phyloP scores from a whole-genome alignment of 2,329 filamentous ascomycete genomes.

The Aspergillus ochraceus region DNA sequence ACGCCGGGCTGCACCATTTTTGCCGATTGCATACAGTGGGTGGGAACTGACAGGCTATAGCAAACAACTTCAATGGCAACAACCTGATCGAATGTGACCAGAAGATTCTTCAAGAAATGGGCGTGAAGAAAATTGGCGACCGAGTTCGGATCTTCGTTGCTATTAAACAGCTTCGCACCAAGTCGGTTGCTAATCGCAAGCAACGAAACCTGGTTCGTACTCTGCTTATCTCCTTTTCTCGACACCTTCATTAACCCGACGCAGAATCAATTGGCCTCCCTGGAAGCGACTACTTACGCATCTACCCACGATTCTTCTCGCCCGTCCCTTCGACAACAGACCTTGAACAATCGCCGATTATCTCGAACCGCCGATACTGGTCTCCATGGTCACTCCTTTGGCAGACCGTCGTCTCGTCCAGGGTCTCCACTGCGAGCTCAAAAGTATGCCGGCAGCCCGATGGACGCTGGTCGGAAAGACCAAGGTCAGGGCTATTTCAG shows the following conservation, averaged over 20 bases:
- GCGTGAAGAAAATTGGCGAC: conserved; percentile 96
- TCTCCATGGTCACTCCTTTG: conserved; percentile 43
- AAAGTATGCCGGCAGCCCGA: conserved; percentile 63
- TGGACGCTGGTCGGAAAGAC: conserved; percentile 54
- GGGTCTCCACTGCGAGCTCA: conserved; percentile 67
- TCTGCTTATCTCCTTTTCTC: background rate
- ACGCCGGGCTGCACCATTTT: conserved; percentile 13
- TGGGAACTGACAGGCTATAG: conserved; percentile 36
- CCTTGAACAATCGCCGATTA: conserved; percentile 61
- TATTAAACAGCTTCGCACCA: conserved; percentile 79
- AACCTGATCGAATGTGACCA: conserved; percentile 97
- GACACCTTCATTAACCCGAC: conserved; percentile 16
- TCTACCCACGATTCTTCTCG: conserved; percentile 63
- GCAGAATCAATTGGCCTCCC: conserved; percentile 78
- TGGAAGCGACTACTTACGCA: conserved; percentile 66
- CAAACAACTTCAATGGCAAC: conserved; percentile 96
- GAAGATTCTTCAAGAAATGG: conserved; percentile 94
- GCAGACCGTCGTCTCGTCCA: conserved; percentile 65
- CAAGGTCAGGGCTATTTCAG: conserved; percentile 54
- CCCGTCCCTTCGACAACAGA: conserved; percentile 55
- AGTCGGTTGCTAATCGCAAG: conserved; percentile 72
- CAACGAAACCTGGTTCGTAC: conserved; percentile 77
- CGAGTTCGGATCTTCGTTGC: conserved; percentile 85
- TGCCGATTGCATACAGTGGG: background rate
- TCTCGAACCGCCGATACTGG: conserved; percentile 48